These are phyloP conservation scores for Castanea sativa DNA, from an alignment of 306 rosid genomes.

Conservation along the genomic window DNA sequence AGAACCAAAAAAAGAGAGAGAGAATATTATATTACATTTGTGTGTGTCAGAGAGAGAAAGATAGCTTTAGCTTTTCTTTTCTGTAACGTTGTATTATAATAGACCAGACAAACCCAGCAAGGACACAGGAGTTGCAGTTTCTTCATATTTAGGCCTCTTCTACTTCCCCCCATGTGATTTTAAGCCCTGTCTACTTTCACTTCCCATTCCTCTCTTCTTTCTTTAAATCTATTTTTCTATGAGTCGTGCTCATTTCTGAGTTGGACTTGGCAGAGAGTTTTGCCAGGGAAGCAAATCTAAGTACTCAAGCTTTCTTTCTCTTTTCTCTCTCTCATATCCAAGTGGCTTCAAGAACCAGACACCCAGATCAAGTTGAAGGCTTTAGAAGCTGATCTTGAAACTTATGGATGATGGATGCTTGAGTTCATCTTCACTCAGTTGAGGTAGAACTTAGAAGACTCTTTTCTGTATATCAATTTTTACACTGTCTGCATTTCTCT, in stretches of 20 bases:
- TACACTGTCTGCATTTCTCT: neutral
- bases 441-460: constrained; percentile 17
- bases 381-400: constrained; percentile 31
- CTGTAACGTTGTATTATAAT: constrained; percentile 31
- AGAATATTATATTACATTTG: neutral
- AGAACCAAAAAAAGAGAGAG: neutral
- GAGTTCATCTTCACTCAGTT: constrained; percentile 14
- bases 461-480: neutral
- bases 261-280: constrained; percentile 19
- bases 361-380: constrained; percentile 21
- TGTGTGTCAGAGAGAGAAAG: neutral
- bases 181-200: constrained; percentile 27
- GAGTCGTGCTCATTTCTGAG: constrained; percentile 7
- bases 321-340: constrained; percentile 17
- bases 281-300: constrained; percentile 29
- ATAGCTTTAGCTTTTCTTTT: neutral
- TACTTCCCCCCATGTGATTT: constrained; percentile 38
- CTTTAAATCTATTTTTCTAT: constrained; percentile 7
- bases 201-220: constrained; percentile 22
- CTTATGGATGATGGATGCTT: constrained; percentile 10
- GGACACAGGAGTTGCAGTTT: constrained; percentile 24
- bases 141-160: constrained; percentile 28
- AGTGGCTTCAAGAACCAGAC: constrained; percentile 12
- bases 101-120: constrained; percentile 33
- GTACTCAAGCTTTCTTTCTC: constrained; percentile 16